Base-by-base conservation (phyloP, 2,329 filamentous ascomycete genomes). In the Botrytis squamosa region DNA sequence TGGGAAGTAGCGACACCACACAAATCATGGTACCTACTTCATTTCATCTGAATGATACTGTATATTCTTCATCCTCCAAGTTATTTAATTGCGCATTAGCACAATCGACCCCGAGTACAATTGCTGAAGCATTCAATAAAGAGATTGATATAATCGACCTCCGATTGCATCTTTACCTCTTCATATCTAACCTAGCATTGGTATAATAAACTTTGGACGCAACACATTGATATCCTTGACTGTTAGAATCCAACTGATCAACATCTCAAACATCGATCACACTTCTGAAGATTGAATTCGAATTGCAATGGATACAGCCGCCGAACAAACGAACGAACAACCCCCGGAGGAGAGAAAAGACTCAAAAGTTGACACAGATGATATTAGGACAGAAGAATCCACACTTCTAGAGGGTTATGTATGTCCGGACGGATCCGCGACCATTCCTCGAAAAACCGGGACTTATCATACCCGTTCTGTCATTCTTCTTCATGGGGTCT, bases 351-450 rank as follows among this genome's bases (percentile, higher is more conserved):
- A 29, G 52, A 29, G n/a, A 57, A 33, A 18, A 29, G 52, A 57
- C n/a, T 57, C 52, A 33, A 9, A 18, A 18, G 52, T 57, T 18
- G n/a, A 33, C 16, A 9, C n/a, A 18, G 16, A 57, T 57, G 52
- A 29, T 29, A 8, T 18, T 14, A 18, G 29, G 52, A 29, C n/a
- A 33, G 52, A 29, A 4, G 16, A 29, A 57, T 18, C 3, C n/a
- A 16, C 16, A 18, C 3, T 1, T 29, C n/a, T 2, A 55, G 52
- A 8, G n/a, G 25, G 5, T 18, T 0, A 18, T 8, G 1, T 16
- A 55, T 55, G 1, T 29, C 14, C n/a, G 52, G 52, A 42, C n/a
- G 60, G 60, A n/a, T 36, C 38, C 7, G n/a, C 22, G 40, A 65
- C 4, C 18, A 29, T 65, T 33, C 62, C 29, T 33, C 62, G 6